Percentiles rank a stretch among this genome's conserved stretches.
phyloP scores from a whole-genome alignment of 495 filamentous ascomycete species.

The Rusavskia elegans region DNA sequence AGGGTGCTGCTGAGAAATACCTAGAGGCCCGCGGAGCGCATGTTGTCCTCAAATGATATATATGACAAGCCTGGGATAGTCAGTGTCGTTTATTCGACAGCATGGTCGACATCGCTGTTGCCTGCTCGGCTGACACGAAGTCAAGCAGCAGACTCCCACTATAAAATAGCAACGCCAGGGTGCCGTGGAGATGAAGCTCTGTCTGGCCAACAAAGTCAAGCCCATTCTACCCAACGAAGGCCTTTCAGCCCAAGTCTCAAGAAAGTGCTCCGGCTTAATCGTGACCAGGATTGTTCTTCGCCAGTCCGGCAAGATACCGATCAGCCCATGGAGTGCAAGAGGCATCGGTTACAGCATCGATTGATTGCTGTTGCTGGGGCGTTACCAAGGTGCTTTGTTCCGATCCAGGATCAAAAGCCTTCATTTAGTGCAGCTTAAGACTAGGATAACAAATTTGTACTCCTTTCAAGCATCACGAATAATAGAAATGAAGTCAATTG shows the following conservation, averaged over 20 bases:
- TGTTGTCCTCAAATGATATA: slow-evolving; percentile 66
- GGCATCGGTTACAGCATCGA: slow-evolving; percentile 39
- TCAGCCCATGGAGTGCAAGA: slow-evolving; percentile 21
- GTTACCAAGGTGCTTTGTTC: slow-evolving; percentile 4
- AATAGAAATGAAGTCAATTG: too few species aligned
- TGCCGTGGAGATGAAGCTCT: slow-evolving; percentile 8
- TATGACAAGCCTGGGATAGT: too few species aligned
- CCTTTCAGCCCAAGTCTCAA: slow-evolving; percentile 62
- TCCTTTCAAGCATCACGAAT: too few species aligned
- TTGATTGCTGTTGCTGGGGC: slow-evolving; percentile 39
- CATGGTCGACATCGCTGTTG: neutral
- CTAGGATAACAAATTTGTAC: too few species aligned
- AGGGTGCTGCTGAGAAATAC: slow-evolving; percentile 71
- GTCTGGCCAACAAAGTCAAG: slow-evolving; percentile 82
- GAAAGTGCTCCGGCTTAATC: slow-evolving; percentile 94
- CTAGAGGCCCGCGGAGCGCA: slow-evolving; percentile 81
- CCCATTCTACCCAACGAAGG: slow-evolving; percentile 62
- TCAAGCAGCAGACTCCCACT: too few species aligned
- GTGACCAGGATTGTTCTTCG: slow-evolving; percentile 46
- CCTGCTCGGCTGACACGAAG: too few species aligned
- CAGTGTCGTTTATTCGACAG: neutral
- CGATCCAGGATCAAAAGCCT: too few species aligned
- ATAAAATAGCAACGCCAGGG: neutral
- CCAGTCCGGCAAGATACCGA: slow-evolving; percentile 40
- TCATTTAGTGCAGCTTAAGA: too few species aligned